A percentile compares a stretch with the other conserved stretches of the same genome.
These are phyloP conservation scores for Sphaerulina populicola DNA, from an alignment of 2,329 filamentous ascomycete species.

Conservation along the genomic window DNA sequence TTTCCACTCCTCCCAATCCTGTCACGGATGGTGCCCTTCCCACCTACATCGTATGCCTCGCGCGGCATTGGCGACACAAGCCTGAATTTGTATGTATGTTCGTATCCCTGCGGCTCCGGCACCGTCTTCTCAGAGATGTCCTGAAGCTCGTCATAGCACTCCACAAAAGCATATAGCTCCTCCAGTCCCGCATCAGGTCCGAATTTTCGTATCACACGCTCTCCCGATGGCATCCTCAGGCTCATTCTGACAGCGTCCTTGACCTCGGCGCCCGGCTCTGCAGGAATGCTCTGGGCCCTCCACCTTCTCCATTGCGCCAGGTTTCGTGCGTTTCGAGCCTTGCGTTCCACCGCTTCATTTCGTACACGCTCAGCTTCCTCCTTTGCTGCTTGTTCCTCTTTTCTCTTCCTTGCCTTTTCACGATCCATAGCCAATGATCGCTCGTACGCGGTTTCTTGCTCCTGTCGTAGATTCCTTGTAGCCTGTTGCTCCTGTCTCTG, in stretches of 20 bases:
- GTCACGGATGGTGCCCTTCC: constrained; percentile 57
- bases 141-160: constrained; percentile 66
- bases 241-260: constrained; percentile 66
- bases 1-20: constrained; percentile 77
- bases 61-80: constrained; percentile 81
- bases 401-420: constrained; percentile 67
- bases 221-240: constrained; percentile 55
- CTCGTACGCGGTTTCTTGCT: constrained; percentile 92
- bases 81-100: constrained; percentile 75
- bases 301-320: constrained; percentile 68
- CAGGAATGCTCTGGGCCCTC: constrained; percentile 59
- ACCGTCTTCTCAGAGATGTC: constrained; percentile 33
- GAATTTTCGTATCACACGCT: constrained; percentile 72
- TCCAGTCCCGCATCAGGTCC: constrained; percentile 61
- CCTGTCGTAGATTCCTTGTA: constrained; percentile 67
- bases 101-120: constrained; percentile 55
- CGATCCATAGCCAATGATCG: constrained; percentile 79
- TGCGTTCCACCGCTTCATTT: constrained; percentile 54
- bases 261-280: constrained; percentile 57
- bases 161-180: constrained; percentile 91
- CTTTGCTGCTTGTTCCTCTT: constrained; percentile 61
- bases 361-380: constrained; percentile 58
- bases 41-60: constrained; percentile 64
- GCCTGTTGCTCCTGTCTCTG: constrained; percentile 72
- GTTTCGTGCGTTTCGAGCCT: constrained; percentile 49